Percentiles rank a stretch among this genome's conserved stretches.
Evolutionary conservation across 805 yeast species (phyloP).

Genomic region (Maudiozyma barnettii): DNA sequence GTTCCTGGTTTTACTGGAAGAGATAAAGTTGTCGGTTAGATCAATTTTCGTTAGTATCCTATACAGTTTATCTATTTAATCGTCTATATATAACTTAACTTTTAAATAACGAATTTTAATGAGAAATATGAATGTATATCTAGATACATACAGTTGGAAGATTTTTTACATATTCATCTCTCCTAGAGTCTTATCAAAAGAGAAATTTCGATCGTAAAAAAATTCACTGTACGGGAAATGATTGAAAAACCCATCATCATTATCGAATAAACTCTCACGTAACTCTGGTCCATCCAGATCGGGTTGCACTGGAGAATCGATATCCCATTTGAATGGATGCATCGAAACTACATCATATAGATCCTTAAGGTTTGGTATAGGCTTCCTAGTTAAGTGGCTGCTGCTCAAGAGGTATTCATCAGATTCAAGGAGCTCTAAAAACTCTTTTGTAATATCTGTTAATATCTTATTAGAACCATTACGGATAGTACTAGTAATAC

Average conservation of each 20-base stretch:
- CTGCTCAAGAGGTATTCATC: neutral
- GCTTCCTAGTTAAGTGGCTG: neutral
- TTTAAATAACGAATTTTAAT: neutral
- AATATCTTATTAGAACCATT: neutral
- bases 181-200: neutral
- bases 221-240: slow-evolving; percentile 1
- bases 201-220: slow-evolving; percentile 8
- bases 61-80: neutral
- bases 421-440: slow-evolving; percentile 1
- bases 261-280: neutral
- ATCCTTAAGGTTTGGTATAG: neutral
- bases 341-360: neutral
- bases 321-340: slow-evolving; percentile 1
- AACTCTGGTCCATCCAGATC: neutral
- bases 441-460: slow-evolving; percentile 1
- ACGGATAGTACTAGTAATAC: neutral
- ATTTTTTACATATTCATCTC: neutral
- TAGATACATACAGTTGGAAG: neutral
- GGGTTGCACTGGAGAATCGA: neutral
- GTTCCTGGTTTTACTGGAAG: slow-evolving; percentile 27
- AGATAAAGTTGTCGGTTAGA: neutral
- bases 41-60: neutral
- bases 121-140: neutral
- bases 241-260: neutral
- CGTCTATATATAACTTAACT: neutral